Base-by-base conservation (phyloP, 2,329 filamentous ascomycete genomes). In the Claviceps sp. region DNA sequence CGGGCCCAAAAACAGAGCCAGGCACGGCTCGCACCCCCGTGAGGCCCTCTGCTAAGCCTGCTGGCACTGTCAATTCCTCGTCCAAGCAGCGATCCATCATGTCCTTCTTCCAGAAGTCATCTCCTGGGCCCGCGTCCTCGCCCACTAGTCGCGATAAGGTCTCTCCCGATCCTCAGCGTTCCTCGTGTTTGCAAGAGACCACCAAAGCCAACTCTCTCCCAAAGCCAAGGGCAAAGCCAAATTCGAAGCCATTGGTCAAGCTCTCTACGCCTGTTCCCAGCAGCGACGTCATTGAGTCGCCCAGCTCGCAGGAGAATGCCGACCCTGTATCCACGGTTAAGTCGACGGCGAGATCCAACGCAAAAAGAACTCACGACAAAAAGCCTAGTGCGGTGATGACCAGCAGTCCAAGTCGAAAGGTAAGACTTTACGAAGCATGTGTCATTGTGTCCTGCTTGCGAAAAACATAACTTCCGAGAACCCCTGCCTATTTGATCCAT, bases 331-430 rank as follows among this genome's bases (percentile, higher is more conserved):
- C 47, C 8, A 76, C 77, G 66, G 74, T 73, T 60, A 70, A 76
- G 60, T 73, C 74, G 65, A 73, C 72, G n/a, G 51, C 55, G 55
- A 52, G 48, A 16, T 49, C 55, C 68, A 64, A 43, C 63, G 69
- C 61, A 66, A 49, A 49, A 30, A 17, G 24, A 2, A 39, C 46
- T 16, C 42, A 50, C 8, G 16, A 48, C 4, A 43, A 34, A 2
- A 41, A 46, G 3, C 44, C 52, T 39, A 51, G 54, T 37, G 47
- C 67, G 50, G 66, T 58, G 38, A 62, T 72, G 47, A 73, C 71
- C 3, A 85, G 82, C 63, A 95, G 89, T 62, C 89, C 90, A 1
- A 83, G 84, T 16, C 81, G 89, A 62, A 89, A 89, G 77, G 89
- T 89, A 73, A 56, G 59, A 24, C 34, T n/a, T 11, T 11, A 34